phyloP scores from a whole-genome alignment of 2,329 filamentous ascomycete species.

The Fragosphaeria purpurea region DNA sequence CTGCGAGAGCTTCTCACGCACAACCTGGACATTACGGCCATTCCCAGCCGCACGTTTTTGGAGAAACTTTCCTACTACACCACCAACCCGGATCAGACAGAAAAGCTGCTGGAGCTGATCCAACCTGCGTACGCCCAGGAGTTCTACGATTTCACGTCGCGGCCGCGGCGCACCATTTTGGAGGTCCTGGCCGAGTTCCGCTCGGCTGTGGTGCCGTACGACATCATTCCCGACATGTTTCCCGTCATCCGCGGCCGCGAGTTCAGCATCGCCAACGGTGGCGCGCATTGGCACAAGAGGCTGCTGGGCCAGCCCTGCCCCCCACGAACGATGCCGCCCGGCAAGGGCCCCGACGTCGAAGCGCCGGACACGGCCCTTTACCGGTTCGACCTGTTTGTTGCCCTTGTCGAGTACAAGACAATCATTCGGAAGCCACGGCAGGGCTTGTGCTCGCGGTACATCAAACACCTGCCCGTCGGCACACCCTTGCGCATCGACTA shows the following conservation, averaged over 20 bases:
- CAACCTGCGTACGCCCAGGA: constrained; percentile 75
- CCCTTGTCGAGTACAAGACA: constrained; percentile 85
- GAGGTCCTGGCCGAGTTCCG: constrained; percentile 89
- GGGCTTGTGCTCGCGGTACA: constrained; percentile 83
- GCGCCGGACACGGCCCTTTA: background rate
- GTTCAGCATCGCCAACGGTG: constrained; percentile 83
- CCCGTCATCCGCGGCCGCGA: constrained; percentile 79
- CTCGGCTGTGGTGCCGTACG: constrained; percentile 69
- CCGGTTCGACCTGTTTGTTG: constrained; percentile 62
- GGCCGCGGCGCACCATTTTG: constrained; percentile 79
- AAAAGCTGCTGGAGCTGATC: constrained; percentile 75
- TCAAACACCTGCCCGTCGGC: constrained; percentile 52
- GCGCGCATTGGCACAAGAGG: constrained; percentile 9
- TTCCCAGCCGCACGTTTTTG: constrained; percentile 83
- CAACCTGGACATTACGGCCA: constrained; percentile 80
- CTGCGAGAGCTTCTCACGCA: constrained; percentile 68
- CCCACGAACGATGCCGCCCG: background rate
- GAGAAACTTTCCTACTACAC: constrained; percentile 68
- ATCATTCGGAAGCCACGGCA: constrained; percentile 74
- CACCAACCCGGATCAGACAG: constrained; percentile 59
- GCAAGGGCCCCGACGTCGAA: background rate
- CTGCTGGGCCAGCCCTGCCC: background rate
- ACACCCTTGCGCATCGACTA: constrained; percentile 52
- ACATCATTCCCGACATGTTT: constrained; percentile 61
- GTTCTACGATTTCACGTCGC: constrained; percentile 89